Evolutionary conservation across 805 yeast genomes (phyloP).

Genomic region (Kodamaea sagamina): DNA sequence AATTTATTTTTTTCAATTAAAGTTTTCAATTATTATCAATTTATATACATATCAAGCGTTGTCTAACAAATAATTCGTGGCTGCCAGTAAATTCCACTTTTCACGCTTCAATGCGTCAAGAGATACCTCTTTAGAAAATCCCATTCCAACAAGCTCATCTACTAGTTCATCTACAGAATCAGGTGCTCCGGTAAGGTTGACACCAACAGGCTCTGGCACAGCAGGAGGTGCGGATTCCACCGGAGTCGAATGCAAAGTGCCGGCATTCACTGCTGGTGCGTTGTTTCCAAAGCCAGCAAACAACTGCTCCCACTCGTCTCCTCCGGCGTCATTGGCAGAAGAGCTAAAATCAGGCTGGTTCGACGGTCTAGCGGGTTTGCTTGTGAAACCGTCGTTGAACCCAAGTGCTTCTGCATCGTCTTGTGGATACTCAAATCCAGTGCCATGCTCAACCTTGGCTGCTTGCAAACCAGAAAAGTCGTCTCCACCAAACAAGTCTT

Average conservation of each 20-base stretch:
- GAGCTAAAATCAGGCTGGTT: slow-evolving; percentile 19
- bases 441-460: slow-evolving; percentile 32
- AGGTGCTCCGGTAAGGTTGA: slow-evolving; percentile 13
- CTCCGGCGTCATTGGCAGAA: slow-evolving; percentile 22
- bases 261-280: not conserved
- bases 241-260: slow-evolving; percentile 1
- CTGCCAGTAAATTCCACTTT: slow-evolving; percentile 77
- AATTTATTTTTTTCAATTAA: too few species aligned
- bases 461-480: slow-evolving; percentile 42
- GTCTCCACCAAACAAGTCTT: slow-evolving; percentile 34
- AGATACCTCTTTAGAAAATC: slow-evolving; percentile 70
- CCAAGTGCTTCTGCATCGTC: slow-evolving; percentile 24
- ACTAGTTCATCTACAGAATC: slow-evolving; percentile 56
- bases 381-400: slow-evolving; percentile 35
- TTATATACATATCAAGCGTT: slow-evolving; percentile 44
- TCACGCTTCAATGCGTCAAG: slow-evolving; percentile 65
- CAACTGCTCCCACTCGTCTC: slow-evolving; percentile 92
- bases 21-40: not conserved
- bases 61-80: slow-evolving; percentile 84
- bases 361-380: slow-evolving; percentile 9
- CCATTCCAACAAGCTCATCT: slow-evolving; percentile 86
- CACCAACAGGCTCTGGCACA: slow-evolving; percentile 19
- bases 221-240: slow-evolving; percentile 11
- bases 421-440: slow-evolving; percentile 30
- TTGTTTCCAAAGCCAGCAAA: slow-evolving; percentile 83